Evolutionary conservation across 2,329 filamentous ascomycete species (phyloP), one percentile per base, ranked within the genome.

Genomic region (Ascochyta pisi): DNA sequence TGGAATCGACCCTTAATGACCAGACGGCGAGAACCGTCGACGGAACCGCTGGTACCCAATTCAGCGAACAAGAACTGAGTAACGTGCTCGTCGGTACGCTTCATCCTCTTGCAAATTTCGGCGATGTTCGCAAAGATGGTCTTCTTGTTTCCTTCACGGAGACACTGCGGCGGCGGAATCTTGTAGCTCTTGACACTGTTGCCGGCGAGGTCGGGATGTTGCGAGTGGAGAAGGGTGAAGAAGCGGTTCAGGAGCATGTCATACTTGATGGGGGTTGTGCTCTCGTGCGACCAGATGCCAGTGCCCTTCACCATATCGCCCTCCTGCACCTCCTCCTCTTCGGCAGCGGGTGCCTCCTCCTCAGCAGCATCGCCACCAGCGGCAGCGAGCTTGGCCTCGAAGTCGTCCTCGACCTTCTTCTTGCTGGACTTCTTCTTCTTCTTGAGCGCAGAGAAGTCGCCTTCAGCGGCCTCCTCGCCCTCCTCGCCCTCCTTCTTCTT

Each of bases 1-100:
- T 98, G 94, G 90, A 99, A 99, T 75, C 95, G 91, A 84, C 95
- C 95, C 85, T 96, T 97, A 86, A 99, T 99, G 75, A 99, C 93
- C 71, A 99, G 80, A 74, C 94, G 89, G 78, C 92, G 88, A 80
- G 86, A 91, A 68, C 94, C 95, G 81, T 97, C 65, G 52, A 96
- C 92, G 76, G 91, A 96, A 77, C 95, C 95, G 74, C 87, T 96
- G 65, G 95, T 99, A 83, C 95, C 95, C 87, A 99, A 86, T 79
- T 99, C 95, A 66, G 95, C 93, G 79, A 99, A 97, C 77, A 99
- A 81, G 82, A 97, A 98, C 70, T 94, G 89, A 49, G 92, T 98
- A 65, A 99, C 90, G 82, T 97, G 95, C 81, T 99, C 95, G 75
- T 98, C 94, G 62, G 91, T 93, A 78, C 95, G 88, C 88, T 99